Evolutionary conservation across 1,284 basidiomycete genomes (phyloP).

Genomic region (Phylloporus gajari): DNA sequence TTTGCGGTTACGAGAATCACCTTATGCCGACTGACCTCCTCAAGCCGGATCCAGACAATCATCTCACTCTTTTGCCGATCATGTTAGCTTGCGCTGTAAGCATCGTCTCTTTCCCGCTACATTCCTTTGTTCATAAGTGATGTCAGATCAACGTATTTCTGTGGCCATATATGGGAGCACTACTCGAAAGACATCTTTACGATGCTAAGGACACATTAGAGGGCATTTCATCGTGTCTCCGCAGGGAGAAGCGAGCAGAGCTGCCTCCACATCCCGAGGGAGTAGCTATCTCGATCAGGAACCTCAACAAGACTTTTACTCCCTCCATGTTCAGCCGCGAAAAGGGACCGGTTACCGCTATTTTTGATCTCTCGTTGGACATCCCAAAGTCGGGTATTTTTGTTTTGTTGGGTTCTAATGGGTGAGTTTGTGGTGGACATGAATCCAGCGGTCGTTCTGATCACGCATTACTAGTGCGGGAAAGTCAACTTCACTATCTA

Average conservation of each 20-base stretch:
- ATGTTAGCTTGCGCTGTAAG: conserved; percentile 72
- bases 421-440: conserved; percentile 51
- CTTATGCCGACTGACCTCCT: conserved; percentile 62
- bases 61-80: conserved; percentile 66
- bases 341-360: conserved; percentile 63
- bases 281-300: conserved; percentile 68
- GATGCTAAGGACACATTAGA: conserved; percentile 60
- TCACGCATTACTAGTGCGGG: conserved; percentile 63
- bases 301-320: conserved; percentile 68
- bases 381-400: conserved; percentile 78
- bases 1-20: conserved; percentile 74
- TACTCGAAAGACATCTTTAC: conserved; percentile 70
- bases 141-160: conserved; percentile 73
- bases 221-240: conserved; percentile 43
- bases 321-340: conserved; percentile 52
- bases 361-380: conserved; percentile 70
- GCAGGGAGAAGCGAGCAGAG: conserved; percentile 28
- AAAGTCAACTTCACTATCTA: conserved; percentile 79
- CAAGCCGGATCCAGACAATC: conserved; percentile 67
- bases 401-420: conserved; percentile 79
- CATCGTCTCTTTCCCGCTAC: conserved; percentile 15
- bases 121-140: not conserved
- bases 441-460: conserved; percentile 13
- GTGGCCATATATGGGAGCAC: conserved; percentile 72
- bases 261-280: conserved; percentile 48